phyloP scores from a whole-genome alignment of 139 green algal genomes.

The Chlamydomonas sphaeroides region DNA sequence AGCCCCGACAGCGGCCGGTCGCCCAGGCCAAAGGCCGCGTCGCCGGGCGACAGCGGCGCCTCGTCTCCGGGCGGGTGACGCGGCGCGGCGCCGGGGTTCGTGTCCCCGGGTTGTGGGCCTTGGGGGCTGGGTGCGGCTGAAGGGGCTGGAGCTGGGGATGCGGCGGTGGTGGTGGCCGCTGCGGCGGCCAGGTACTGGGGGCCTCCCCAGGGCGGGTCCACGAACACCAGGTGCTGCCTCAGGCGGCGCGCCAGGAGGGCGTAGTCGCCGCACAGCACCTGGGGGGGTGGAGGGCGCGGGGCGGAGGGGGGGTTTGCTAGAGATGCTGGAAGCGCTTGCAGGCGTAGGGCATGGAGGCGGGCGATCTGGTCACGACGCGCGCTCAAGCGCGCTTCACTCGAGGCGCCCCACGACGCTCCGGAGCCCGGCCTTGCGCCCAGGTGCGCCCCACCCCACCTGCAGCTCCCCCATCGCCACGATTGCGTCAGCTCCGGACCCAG shows the following conservation, averaged over 20 bases:
- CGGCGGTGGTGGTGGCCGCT: background rate
- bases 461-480: background rate
- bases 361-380: too few relatives aligned
- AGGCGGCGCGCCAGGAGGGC: background rate
- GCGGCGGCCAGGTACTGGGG: slow-evolving; percentile 18
- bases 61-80: too few relatives aligned
- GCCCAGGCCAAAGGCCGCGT: slow-evolving; percentile 4
- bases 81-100: background rate
- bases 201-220: slow-evolving; percentile 46
- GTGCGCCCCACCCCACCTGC: too few relatives aligned
- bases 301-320: too few relatives aligned
- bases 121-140: background rate
- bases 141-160: too few relatives aligned
- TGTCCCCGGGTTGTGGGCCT: background rate
- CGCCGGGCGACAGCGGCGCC: background rate
- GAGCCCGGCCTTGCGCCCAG: too few relatives aligned
- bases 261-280: slow-evolving; percentile 34
- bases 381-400: too few relatives aligned
- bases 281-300: too few relatives aligned
- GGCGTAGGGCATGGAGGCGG: too few relatives aligned
- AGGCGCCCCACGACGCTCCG: too few relatives aligned
- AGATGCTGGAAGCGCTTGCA: too few relatives aligned
- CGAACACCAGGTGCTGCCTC: slow-evolving; percentile 35
- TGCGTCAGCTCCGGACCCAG: too few relatives aligned
- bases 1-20: background rate